Conservation (phyloP, 192 early-diverging fungal species). For the Oehlia diaphana region DNA sequence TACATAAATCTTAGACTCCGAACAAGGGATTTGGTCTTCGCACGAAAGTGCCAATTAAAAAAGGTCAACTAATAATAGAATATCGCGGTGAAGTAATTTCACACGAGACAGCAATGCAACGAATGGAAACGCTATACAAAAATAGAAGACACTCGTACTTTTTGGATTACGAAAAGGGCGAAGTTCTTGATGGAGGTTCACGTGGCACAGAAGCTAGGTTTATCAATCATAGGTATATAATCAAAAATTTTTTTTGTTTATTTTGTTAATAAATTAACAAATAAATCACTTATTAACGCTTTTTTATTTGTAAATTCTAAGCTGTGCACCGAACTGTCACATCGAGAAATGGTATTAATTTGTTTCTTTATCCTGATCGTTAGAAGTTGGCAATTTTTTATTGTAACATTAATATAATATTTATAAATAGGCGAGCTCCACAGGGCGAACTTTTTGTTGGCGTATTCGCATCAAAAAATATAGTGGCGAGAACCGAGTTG, state of each 20-base stretch:
- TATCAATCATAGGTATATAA: slow-evolving; percentile 68
- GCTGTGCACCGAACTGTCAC: slow-evolving; percentile 83
- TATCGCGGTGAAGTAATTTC: slow-evolving; percentile 85
- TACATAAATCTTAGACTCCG: slow-evolving; percentile 46
- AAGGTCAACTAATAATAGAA: slow-evolving; percentile 68
- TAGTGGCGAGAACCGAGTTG: slow-evolving; percentile 64
- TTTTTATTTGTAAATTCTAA: slow-evolving; percentile 26
- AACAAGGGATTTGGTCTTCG: slow-evolving; percentile 72
- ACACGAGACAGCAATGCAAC: slow-evolving; percentile 60
- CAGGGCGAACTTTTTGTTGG: slow-evolving; percentile 76
- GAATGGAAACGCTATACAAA: slow-evolving; percentile 71
- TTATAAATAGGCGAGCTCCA: slow-evolving; percentile 42
- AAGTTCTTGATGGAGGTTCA: slow-evolving; percentile 76
- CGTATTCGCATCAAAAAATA: slow-evolving; percentile 71
- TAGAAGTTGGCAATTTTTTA: not conserved
- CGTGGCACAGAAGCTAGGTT: slow-evolving; percentile 83
- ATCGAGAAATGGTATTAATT: slow-evolving; percentile 82
- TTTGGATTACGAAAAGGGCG: slow-evolving; percentile 68
- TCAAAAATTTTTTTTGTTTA: not conserved
- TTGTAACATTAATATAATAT: not conserved
- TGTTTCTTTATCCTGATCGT: not conserved
- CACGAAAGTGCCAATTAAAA: slow-evolving; percentile 51
- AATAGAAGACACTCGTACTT: slow-evolving; percentile 75
- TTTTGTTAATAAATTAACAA: not conserved
- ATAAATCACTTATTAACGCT: not conserved